Evolutionary conservation across 192 early-diverging fungal species (phyloP).

Genomic region (Entomortierella lignicola): DNA sequence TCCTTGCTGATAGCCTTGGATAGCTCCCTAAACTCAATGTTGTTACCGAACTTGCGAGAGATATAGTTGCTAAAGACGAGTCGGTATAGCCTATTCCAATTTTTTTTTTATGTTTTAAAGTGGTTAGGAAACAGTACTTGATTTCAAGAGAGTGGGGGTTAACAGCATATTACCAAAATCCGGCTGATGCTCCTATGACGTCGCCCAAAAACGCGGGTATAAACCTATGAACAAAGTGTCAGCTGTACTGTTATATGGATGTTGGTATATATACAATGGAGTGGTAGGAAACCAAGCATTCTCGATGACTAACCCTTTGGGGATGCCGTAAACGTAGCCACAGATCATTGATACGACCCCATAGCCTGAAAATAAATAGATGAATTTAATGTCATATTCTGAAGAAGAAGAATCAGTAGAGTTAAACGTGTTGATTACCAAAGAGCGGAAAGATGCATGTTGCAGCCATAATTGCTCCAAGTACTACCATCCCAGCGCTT

Average conservation of each 20-base stretch:
- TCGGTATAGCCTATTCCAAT: slow-evolving; percentile 21
- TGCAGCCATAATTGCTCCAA: slow-evolving; percentile 25
- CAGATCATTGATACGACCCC: slow-evolving; percentile 39
- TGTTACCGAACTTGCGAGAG: slow-evolving; percentile 24
- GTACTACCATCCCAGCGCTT: slow-evolving; percentile 10
- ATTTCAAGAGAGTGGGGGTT: background rate
- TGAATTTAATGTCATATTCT: no score
- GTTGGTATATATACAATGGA: no score
- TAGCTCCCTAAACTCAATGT: slow-evolving; percentile 39
- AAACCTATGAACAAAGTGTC: slow-evolving; percentile 17
- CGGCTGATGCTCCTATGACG: slow-evolving; percentile 26
- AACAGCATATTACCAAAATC: slow-evolving; percentile 26
- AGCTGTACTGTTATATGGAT: background rate
- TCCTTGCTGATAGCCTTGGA: slow-evolving; percentile 45
- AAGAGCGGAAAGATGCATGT: slow-evolving; percentile 51
- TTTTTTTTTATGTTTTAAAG: background rate
- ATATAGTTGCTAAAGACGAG: slow-evolving; percentile 26
- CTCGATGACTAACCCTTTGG: slow-evolving; percentile 25
- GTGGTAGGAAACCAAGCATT: background rate
- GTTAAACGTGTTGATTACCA: slow-evolving; percentile 31
- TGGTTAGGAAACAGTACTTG: background rate
- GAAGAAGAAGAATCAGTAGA: no score
- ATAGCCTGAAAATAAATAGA: slow-evolving; percentile 27
- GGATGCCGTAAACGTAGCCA: slow-evolving; percentile 40
- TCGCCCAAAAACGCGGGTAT: slow-evolving; percentile 36